Conservation (phyloP, 2,329 filamentous ascomycete species). For the Aspergillus fumigatiaffinis region DNA sequence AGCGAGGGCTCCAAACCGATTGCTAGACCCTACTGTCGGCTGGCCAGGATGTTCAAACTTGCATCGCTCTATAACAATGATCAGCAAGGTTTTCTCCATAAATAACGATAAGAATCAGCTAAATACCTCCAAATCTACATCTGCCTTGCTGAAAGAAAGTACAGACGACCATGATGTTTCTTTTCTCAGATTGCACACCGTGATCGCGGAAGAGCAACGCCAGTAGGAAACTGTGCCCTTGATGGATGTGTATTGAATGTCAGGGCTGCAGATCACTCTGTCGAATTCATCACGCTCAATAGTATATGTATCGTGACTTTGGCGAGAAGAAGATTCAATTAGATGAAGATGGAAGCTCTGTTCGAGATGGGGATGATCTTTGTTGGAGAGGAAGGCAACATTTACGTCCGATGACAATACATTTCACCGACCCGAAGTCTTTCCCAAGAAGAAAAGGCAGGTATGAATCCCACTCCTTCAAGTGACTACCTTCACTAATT, state of each 20-base stretch:
- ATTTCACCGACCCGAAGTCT: constrained; percentile 3
- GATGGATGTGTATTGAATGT: not conserved
- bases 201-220: not conserved
- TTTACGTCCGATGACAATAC: constrained; percentile 15
- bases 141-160: constrained; percentile 61
- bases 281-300: not conserved
- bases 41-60: constrained; percentile 56
- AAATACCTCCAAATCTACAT: constrained; percentile 61
- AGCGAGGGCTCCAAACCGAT: constrained; percentile 56
- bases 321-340: not conserved
- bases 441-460: not conserved
- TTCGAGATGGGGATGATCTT: not conserved
- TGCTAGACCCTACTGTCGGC: constrained; percentile 41
- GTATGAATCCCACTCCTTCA: not conserved
- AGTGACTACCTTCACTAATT: not conserved
- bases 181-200: constrained; percentile 4
- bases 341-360: not conserved
- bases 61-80: constrained; percentile 49
- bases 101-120: not conserved
- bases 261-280: not conserved
- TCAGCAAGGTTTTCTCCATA: constrained; percentile 11
- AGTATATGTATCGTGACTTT: not conserved
- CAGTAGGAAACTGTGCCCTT: not conserved
- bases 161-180: constrained; percentile 50
- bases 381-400: not conserved